Conservation (phyloP, 78 protist species). For the Paratrimastix pyriformis region DNA sequence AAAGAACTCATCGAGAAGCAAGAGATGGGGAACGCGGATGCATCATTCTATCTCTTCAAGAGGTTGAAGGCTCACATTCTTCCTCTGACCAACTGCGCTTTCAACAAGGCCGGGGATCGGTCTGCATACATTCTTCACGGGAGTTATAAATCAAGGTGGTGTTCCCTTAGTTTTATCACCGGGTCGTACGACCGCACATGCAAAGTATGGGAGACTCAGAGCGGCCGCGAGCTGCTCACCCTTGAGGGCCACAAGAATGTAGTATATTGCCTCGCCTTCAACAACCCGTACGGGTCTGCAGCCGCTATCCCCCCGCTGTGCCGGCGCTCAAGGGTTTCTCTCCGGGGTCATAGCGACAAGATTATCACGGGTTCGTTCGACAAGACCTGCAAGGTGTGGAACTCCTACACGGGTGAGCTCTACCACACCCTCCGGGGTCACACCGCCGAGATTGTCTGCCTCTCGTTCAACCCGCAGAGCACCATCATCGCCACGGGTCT, state of each 20-base stretch:
- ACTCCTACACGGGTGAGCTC: conserved; percentile 38
- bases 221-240: conserved; percentile 49
- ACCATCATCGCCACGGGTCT: neutral
- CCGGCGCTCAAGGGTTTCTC: too few species aligned
- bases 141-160: neutral
- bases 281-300: conserved; percentile 59
- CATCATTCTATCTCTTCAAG: conserved; percentile 40
- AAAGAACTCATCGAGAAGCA: conserved; percentile 25
- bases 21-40: neutral
- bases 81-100: conserved; percentile 61
- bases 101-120: conserved; percentile 48
- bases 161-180: conserved; percentile 38
- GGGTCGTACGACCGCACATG: conserved; percentile 64
- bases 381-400: conserved; percentile 57
- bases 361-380: conserved; percentile 60
- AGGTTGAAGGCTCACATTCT: conserved; percentile 57
- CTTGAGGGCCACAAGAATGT: conserved; percentile 67
- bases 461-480: conserved; percentile 40
- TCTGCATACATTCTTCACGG: neutral
- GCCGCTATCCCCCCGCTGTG: too few species aligned
- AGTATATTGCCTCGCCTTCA: conserved; percentile 64
- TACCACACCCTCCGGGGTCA: conserved; percentile 56
- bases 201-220: conserved; percentile 55
- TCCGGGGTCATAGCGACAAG: too few species aligned
- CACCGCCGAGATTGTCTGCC: conserved; percentile 50